Conservation (phyloP, 768 basidiomycete species). For the Gelatoporia subvermispora region DNA sequence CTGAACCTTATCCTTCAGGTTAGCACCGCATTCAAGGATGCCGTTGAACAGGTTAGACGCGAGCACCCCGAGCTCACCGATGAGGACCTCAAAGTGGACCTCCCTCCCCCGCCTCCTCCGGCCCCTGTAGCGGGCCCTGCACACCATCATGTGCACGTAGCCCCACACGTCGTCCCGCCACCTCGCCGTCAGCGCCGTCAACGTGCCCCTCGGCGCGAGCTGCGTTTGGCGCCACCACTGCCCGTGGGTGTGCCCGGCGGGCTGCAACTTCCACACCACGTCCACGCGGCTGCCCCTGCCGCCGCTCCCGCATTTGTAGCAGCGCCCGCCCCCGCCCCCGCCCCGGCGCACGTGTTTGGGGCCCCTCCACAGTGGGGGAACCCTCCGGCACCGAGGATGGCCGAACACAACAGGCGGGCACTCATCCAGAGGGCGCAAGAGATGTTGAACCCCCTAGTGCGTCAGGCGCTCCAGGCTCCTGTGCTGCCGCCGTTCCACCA, state of each 20-base stretch:
- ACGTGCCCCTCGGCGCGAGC: too few relatives aligned
- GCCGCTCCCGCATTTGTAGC: too few relatives aligned
- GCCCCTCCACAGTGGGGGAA: too few relatives aligned
- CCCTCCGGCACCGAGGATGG: too few relatives aligned
- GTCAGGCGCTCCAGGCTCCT: not conserved
- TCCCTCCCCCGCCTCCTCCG: slow-evolving; percentile 38
- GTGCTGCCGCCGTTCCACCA: not conserved
- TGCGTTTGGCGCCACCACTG: too few relatives aligned
- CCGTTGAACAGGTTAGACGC: slow-evolving; percentile 55
- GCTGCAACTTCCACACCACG: too few relatives aligned
- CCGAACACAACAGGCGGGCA: too few relatives aligned
- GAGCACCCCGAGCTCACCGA: slow-evolving; percentile 62
- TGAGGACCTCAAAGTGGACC: slow-evolving; percentile 57
- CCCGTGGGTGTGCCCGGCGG: too few relatives aligned
- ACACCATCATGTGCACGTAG: not conserved
- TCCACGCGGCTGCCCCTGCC: too few relatives aligned
- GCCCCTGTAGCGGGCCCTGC: slow-evolving; percentile 21
- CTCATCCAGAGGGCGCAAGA: too few relatives aligned
- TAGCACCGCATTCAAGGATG: slow-evolving; percentile 58
- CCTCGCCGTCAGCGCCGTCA: not conserved
- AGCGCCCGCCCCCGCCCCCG: not conserved
- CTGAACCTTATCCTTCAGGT: slow-evolving; percentile 40
- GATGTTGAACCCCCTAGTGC: too few relatives aligned
- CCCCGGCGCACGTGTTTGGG: not conserved
- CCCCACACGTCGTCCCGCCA: not conserved